Evolutionary conservation across 352 stramenopile genomes (phyloP), one percentile per base, ranked within the genome.

Genomic region (Albugo candida): DNA sequence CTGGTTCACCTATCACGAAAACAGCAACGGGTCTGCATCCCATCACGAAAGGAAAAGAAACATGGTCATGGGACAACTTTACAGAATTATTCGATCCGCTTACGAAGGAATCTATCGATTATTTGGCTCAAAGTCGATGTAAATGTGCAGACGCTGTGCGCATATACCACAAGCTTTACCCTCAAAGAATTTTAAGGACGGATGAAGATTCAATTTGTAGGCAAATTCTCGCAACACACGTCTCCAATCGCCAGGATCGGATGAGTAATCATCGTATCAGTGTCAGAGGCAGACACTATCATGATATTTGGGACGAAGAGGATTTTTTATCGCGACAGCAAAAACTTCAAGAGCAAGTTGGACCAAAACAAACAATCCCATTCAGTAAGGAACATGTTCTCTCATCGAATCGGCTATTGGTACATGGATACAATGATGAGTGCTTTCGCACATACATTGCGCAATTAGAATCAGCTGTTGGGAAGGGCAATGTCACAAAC

Each of bases 401-500:
- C 19, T 36, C 63, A 47, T 75, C 61, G 6, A 56, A 82, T 53
- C 60, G 60, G 12, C 61, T 84, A 13, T 53, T 92, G 10, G 78
- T 88, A 8, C 69, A 74, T 41, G 68, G 70, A 45, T 92, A 87
- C 48, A 67, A 92, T 45, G 78, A 88, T 39, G 64, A 77, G 34
- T 47, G 71, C 42, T 92, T 83, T 49, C 40, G 63, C n/a, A 51
- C 61, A 0, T 86, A 77, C 35, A 58, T 66, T 1, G 35, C 16
- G 20, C 62, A 52, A 5, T 47, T 88, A 11, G 63, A 80, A 49
- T 18, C 41, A 16, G 21, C 47, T 24, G n/a, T 45, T 13, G n/a
- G 1, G 13, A 49, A 40, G 31, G 34, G 2, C 34, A 27, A 41
- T 31, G 8, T 31, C 24, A 31, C 24, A 31, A 3, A 31, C 24